These are phyloP conservation scores for Cryptococcus deneoformans DNA, from an alignment of 1,284 basidiomycete genomes.

Conservation along the genomic window DNA sequence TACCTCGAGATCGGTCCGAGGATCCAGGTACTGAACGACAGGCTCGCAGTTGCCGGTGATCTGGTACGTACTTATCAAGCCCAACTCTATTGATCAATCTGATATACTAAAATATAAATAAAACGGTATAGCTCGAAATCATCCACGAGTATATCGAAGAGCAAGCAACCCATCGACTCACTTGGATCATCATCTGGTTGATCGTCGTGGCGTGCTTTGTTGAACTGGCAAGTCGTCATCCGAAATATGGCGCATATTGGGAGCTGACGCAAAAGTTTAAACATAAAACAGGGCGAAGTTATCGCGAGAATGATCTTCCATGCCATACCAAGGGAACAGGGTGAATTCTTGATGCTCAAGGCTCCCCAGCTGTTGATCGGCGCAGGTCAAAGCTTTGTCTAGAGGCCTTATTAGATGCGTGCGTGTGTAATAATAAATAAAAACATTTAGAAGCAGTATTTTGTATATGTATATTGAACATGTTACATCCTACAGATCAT, in stretches of 20 bases:
- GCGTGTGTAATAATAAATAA: background rate
- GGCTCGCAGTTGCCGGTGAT: slow-evolving; percentile 81
- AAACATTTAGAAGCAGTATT: background rate
- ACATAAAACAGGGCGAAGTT: slow-evolving; percentile 62
- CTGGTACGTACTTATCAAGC: slow-evolving; percentile 57
- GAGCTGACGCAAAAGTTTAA: background rate
- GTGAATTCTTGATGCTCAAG: slow-evolving; percentile 30
- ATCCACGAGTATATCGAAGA: slow-evolving; percentile 94
- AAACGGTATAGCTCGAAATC: slow-evolving; percentile 66
- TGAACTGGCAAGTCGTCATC: slow-evolving; percentile 24
- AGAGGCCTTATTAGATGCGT: background rate
- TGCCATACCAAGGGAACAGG: slow-evolving; percentile 27
- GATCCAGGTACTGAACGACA: slow-evolving; percentile 85
- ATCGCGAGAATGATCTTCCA: slow-evolving; percentile 70
- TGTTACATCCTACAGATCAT: no score
- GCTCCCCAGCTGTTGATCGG: slow-evolving; percentile 16
- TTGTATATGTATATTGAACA: no score
- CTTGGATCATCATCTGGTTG: slow-evolving; percentile 93
- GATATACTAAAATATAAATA: background rate
- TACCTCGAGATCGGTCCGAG: slow-evolving; percentile 90
- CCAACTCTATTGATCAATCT: background rate
- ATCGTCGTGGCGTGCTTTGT: slow-evolving; percentile 82
- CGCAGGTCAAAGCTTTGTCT: background rate
- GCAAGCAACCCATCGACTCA: slow-evolving; percentile 87
- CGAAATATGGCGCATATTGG: background rate